A percentile compares a stretch with the other conserved stretches of the same genome.
Conservation (phyloP, 2,329 filamentous ascomycete genomes). For the Chalaropsis ovoidea region DNA sequence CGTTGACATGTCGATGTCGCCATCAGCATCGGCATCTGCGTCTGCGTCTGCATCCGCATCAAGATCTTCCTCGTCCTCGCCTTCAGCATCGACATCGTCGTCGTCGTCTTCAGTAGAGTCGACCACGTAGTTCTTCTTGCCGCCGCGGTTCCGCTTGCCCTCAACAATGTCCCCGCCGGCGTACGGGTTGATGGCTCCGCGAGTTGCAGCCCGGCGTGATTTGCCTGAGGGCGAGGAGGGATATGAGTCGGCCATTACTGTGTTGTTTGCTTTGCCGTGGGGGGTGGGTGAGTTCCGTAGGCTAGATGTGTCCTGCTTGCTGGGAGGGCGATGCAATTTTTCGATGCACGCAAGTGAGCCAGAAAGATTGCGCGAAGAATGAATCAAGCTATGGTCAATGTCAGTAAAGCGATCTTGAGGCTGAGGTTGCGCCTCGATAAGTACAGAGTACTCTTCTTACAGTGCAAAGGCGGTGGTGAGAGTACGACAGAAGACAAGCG, state of each 20-base stretch:
- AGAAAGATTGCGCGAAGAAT: neutral
- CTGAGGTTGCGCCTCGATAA: neutral
- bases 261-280: neutral
- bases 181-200: slow-evolving; percentile 13
- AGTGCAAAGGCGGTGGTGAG: neutral
- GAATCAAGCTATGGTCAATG: neutral
- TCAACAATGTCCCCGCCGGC: slow-evolving; percentile 40
- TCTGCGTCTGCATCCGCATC: slow-evolving; percentile 37
- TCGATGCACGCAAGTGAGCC: neutral
- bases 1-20: slow-evolving; percentile 41
- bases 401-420: neutral
- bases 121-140: slow-evolving; percentile 51
- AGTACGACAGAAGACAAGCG: neutral
- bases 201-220: slow-evolving; percentile 34
- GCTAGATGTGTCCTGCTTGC: neutral
- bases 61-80: slow-evolving; percentile 30
- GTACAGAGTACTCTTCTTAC: neutral
- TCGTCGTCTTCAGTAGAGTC: slow-evolving; percentile 45
- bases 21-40: slow-evolving; percentile 36
- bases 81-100: slow-evolving; percentile 32
- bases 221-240: slow-evolving; percentile 30
- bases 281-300: neutral
- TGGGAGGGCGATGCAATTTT: neutral
- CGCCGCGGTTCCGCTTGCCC: slow-evolving; percentile 44
- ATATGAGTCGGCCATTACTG: slow-evolving; percentile 12